phyloP scores from a whole-genome alignment of 768 basidiomycete genomes.

The Rhodocollybia butyracea region DNA sequence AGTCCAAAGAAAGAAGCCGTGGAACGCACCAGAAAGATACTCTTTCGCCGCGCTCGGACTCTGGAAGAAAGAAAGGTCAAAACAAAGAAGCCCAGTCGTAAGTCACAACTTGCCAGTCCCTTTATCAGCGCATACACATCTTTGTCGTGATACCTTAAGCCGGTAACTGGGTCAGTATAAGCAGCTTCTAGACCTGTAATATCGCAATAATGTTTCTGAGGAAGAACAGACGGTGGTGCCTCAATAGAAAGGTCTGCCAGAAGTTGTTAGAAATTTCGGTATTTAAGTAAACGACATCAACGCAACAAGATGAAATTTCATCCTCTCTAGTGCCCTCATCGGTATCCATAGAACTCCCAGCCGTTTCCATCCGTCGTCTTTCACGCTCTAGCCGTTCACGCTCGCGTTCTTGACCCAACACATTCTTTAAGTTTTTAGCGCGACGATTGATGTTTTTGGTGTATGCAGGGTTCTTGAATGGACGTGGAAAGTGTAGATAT shows the following conservation, averaged over 20 bases:
- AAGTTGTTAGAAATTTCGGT: too few species aligned
- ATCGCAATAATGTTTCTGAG: slow-evolving; percentile 77
- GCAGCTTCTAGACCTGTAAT: slow-evolving; percentile 86
- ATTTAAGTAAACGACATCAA: background rate
- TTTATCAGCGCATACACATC: slow-evolving; percentile 84
- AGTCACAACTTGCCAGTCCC: slow-evolving; percentile 47
- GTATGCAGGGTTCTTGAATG: slow-evolving; percentile 76
- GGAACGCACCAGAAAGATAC: slow-evolving; percentile 56
- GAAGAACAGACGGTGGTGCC: slow-evolving; percentile 78
- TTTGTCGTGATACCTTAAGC: slow-evolving; percentile 81
- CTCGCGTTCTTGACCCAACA: slow-evolving; percentile 77
- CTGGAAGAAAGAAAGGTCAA: slow-evolving; percentile 30
- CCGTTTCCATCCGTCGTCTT: slow-evolving; percentile 42
- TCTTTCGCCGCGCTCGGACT: slow-evolving; percentile 72
- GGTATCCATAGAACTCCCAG: slow-evolving; percentile 54
- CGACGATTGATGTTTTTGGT: slow-evolving; percentile 68
- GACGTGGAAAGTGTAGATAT: slow-evolving; percentile 62
- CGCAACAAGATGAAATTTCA: slow-evolving; percentile 72
- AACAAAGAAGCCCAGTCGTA: background rate
- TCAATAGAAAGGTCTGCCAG: slow-evolving; percentile 72
- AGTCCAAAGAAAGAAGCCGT: background rate
- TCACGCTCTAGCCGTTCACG: slow-evolving; percentile 70
- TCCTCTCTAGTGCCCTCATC: slow-evolving; percentile 58
- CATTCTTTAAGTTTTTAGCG: slow-evolving; percentile 77
- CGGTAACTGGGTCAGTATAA: slow-evolving; percentile 80